A percentile compares a stretch with the other conserved stretches of the same genome.
These are phyloP conservation scores for Neonectria punicea DNA, from an alignment of 2,329 filamentous ascomycete genomes.

Conservation along the genomic window DNA sequence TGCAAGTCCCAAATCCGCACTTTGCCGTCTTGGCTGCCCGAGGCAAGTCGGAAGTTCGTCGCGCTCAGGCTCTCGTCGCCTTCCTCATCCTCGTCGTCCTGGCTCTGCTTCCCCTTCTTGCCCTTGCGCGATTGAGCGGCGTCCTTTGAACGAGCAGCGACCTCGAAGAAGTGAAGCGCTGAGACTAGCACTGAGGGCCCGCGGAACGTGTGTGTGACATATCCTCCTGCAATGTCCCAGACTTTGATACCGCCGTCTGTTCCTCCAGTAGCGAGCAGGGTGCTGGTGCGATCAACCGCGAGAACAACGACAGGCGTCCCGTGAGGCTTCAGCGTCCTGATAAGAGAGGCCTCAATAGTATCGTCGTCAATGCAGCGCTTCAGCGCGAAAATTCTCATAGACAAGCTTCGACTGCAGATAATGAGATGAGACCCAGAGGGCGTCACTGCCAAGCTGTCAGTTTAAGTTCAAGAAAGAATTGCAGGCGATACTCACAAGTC, in stretches of 20 bases:
- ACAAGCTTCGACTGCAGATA: conserved; percentile 92
- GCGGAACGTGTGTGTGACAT: conserved; percentile 93
- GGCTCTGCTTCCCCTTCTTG: conserved; percentile 47
- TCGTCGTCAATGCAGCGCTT: conserved; percentile 66
- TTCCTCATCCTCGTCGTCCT: conserved; percentile 53
- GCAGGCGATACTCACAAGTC: conserved; percentile 58
- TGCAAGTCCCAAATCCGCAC: conserved; percentile 92
- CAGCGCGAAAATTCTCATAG: conserved; percentile 90
- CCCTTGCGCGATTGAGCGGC: conserved; percentile 40
- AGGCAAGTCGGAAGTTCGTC: conserved; percentile 80
- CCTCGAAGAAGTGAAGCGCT: conserved; percentile 90
- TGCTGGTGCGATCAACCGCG: conserved; percentile 86
- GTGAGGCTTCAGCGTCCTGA: conserved; percentile 89
- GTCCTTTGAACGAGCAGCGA: conserved; percentile 59
- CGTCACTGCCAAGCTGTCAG: conserved; percentile 69
- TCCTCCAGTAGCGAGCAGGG: conserved; percentile 89
- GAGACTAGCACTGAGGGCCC: conserved; percentile 93
- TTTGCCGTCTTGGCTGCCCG: conserved; percentile 93
- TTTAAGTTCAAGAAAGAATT: conserved; percentile 29
- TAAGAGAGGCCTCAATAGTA: conserved; percentile 72
- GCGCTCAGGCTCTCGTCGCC: conserved; percentile 55
- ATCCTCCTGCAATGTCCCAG: conserved; percentile 93
- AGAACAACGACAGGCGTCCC: conserved; percentile 88
- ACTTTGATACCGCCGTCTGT: conserved; percentile 96
- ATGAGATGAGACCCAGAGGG: conserved; percentile 89